A percentile compares a stretch with the other conserved stretches of the same genome.
Conservation (phyloP, 345 rosid genomes). For the Lepidium aucheri region DNA sequence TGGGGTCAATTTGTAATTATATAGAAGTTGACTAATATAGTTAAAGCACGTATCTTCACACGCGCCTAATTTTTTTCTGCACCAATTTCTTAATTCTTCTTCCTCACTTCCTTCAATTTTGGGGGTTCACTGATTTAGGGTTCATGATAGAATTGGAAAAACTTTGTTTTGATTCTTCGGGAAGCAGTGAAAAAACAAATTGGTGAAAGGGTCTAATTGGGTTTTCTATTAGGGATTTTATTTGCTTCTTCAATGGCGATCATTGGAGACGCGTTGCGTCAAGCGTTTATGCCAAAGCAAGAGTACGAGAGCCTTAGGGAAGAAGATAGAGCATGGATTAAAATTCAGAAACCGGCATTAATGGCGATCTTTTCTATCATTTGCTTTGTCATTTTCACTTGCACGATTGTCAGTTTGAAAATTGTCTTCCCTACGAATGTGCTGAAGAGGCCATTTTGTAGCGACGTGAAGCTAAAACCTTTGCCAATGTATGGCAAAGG, state of each 20-base stretch:
- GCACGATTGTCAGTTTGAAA: conserved; percentile 62
- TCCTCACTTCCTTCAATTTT: background rate
- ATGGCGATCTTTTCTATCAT: conserved; percentile 22
- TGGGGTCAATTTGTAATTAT: conserved; percentile 2
- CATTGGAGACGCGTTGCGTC: conserved; percentile 76
- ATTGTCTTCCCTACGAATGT: conserved; percentile 62
- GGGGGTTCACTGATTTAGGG: background rate
- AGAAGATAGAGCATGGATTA: conserved; percentile 73
- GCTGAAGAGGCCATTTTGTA: conserved; percentile 65
- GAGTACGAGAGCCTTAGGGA: conserved; percentile 80
- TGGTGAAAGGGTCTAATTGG: background rate
- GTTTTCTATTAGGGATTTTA: background rate
- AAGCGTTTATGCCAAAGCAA: conserved; percentile 84
- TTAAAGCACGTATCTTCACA: background rate
- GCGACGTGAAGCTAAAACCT: conserved; percentile 47
- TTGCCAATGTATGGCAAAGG: conserved; percentile 42
- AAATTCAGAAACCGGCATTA: conserved; percentile 54
- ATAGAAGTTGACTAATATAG: background rate
- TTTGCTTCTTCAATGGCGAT: conserved; percentile 43
- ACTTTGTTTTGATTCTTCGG: background rate
- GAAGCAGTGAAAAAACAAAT: background rate
- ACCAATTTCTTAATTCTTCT: background rate
- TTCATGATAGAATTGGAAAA: background rate
- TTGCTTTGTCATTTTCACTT: conserved; percentile 38
- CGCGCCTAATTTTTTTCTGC: conserved; percentile 7